Conservation (phyloP, 371 early-diverging fungal species). For the Mucor racemosus region DNA sequence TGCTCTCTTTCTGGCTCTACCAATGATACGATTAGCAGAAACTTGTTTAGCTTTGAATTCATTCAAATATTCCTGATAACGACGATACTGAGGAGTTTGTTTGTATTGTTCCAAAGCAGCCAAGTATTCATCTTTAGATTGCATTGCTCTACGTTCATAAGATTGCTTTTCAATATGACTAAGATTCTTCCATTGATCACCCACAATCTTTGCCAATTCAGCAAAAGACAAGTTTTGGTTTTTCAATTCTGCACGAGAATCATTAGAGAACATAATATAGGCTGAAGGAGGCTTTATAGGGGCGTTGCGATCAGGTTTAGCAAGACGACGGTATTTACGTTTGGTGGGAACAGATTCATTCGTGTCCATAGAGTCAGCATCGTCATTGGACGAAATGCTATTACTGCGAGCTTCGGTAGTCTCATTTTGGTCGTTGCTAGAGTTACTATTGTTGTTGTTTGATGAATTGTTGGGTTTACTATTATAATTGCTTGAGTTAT, state of each 20-base stretch:
- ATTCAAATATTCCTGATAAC: constrained; percentile 49
- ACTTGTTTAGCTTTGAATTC: constrained; percentile 53
- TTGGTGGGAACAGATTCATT: constrained; percentile 29
- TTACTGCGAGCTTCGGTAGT: background rate
- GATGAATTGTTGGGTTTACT: background rate
- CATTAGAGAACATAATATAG: constrained; percentile 57
- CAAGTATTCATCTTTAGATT: constrained; percentile 46
- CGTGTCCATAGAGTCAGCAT: constrained; percentile 28
- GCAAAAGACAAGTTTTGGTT: constrained; percentile 46
- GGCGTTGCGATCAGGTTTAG: constrained; percentile 54
- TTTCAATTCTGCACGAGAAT: constrained; percentile 41
- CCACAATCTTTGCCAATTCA: constrained; percentile 51
- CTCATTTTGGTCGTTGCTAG: background rate
- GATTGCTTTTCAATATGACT: constrained; percentile 35
- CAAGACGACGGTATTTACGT: constrained; percentile 52
- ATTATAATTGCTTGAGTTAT: background rate
- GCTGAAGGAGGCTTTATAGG: constrained; percentile 58
- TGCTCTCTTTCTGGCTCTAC: constrained; percentile 29
- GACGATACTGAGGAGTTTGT: constrained; percentile 32
- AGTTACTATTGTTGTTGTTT: background rate
- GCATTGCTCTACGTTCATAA: constrained; percentile 45
- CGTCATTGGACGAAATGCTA: constrained; percentile 35
- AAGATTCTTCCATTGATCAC: constrained; percentile 58
- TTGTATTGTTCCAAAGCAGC: constrained; percentile 37
- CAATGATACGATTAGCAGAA: constrained; percentile 29